phyloP scores from a whole-genome alignment of 1,139 yeast genomes.

The Hansenula sp. region DNA sequence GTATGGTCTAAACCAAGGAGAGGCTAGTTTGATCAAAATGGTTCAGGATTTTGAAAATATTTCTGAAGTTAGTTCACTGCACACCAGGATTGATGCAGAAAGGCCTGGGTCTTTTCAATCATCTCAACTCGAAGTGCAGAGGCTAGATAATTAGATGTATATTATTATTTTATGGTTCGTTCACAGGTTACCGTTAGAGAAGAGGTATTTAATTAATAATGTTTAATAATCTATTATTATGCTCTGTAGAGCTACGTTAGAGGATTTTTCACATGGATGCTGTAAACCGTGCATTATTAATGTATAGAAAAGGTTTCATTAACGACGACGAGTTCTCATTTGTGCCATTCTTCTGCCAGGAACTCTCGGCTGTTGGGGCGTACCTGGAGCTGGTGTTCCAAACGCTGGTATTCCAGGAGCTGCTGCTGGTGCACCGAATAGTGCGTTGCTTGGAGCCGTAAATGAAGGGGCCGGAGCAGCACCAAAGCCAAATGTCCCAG shows the following conservation, averaged over 20 bases:
- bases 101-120: background rate
- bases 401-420: conserved; percentile 16
- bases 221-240: too few species aligned
- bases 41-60: conserved; percentile 43
- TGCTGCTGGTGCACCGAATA: conserved; percentile 6
- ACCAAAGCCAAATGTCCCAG: conserved; percentile 10
- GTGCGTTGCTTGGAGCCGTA: conserved; percentile 13
- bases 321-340: conserved; percentile 24
- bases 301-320: background rate
- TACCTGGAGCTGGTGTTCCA: conserved; percentile 18
- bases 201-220: too few species aligned
- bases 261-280: too few species aligned
- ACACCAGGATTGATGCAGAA: background rate
- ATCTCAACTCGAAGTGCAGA: background rate
- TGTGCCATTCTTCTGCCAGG: conserved; percentile 24
- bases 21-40: conserved; percentile 52
- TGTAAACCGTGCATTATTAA: background rate
- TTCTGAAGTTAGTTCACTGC: conserved; percentile 2
- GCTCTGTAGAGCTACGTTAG: too few species aligned
- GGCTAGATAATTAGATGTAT: background rate
- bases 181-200: too few species aligned
- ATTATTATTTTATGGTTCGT: too few species aligned
- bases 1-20: conserved; percentile 62
- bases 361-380: conserved; percentile 15
- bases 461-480: conserved; percentile 1